phyloP scores from a whole-genome alignment of 345 rosid genomes.

The Corchorus capsularis region DNA sequence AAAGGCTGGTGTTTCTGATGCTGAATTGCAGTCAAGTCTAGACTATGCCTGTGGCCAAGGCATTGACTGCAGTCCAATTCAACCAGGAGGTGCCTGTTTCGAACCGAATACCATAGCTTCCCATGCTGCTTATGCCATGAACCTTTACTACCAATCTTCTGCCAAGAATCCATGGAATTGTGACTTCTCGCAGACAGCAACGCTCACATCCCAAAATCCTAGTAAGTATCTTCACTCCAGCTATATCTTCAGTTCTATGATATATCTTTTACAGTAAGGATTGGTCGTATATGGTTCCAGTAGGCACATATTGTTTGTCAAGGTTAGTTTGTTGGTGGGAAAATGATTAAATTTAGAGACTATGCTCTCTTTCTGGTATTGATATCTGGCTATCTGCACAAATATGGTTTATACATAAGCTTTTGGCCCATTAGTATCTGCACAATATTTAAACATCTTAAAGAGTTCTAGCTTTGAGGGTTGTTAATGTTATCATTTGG shows the following conservation, averaged over 20 bases:
- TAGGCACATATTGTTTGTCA: no score
- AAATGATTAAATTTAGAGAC: no score
- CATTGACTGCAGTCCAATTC: slow-evolving; percentile 58
- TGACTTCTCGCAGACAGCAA: slow-evolving; percentile 78
- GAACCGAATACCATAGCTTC: slow-evolving; percentile 69
- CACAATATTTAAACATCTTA: no score
- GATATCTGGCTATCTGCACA: no score
- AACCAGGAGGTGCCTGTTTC: slow-evolving; percentile 74
- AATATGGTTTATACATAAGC: no score
- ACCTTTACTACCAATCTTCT: slow-evolving; percentile 62
- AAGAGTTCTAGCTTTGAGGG: no score
- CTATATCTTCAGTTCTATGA: not conserved
- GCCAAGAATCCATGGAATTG: slow-evolving; percentile 55
- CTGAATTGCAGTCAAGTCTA: slow-evolving; percentile 66
- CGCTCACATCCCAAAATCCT: slow-evolving; percentile 45
- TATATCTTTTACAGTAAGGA: no score
- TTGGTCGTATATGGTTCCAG: no score
- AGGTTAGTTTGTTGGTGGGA: no score
- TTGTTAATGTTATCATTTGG: no score
- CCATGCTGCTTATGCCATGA: slow-evolving; percentile 85
- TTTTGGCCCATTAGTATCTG: no score
- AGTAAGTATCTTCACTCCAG: slow-evolving; percentile 30
- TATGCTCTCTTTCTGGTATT: no score
- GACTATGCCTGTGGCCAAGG: slow-evolving; percentile 78
- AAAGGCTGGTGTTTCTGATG: slow-evolving; percentile 46